These are phyloP conservation scores for Amniculicola lignicola DNA, from an alignment of 495 filamentous ascomycete species.

Conservation along the genomic window DNA sequence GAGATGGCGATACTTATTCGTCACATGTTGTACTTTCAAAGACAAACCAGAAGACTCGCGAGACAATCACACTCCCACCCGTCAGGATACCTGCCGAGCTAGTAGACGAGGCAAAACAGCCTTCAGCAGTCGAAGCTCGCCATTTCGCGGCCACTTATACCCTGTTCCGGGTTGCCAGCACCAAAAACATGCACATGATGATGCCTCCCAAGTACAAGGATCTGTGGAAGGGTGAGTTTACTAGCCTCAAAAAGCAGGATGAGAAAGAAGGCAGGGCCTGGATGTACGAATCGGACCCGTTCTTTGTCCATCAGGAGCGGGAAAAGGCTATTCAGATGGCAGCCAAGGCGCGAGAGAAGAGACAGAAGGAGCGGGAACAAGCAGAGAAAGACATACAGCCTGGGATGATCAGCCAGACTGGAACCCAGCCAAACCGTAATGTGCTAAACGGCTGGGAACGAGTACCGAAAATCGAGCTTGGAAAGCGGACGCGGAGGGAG, in stretches of 20 bases:
- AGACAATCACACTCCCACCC: constrained; percentile 68
- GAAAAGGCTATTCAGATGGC: constrained; percentile 68
- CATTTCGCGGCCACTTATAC: constrained; percentile 91
- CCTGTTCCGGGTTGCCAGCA: constrained; percentile 85
- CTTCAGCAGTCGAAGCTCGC: constrained; percentile 80
- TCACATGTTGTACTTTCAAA: constrained; percentile 68
- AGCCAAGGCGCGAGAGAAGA: constrained; percentile 61
- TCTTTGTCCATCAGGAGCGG: constrained; percentile 70
- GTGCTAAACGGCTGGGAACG: constrained; percentile 72
- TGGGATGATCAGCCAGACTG: constrained; percentile 7
- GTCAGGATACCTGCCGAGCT: constrained; percentile 74
- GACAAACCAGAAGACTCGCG: constrained; percentile 78
- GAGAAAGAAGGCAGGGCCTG: constrained; percentile 71
- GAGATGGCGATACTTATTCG: constrained; percentile 61
- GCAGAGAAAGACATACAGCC: constrained; percentile 30
- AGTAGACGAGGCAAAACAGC: constrained; percentile 63
- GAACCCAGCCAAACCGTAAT: constrained; percentile 4
- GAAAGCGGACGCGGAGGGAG: constrained; percentile 66
- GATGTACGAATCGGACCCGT: constrained; percentile 97
- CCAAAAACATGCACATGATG: constrained; percentile 91
- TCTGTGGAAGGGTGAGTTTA: constrained; percentile 84
- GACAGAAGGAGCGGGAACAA: constrained; percentile 40
- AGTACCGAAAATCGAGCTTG: constrained; percentile 90
- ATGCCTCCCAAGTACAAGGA: constrained; percentile 84
- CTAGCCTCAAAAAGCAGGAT: constrained; percentile 72